A percentile compares a stretch with the other conserved stretches of the same genome.
These are phyloP conservation scores for Ustilago cynodontis DNA, from an alignment of 1,284 basidiomycete species.

Conservation along the genomic window DNA sequence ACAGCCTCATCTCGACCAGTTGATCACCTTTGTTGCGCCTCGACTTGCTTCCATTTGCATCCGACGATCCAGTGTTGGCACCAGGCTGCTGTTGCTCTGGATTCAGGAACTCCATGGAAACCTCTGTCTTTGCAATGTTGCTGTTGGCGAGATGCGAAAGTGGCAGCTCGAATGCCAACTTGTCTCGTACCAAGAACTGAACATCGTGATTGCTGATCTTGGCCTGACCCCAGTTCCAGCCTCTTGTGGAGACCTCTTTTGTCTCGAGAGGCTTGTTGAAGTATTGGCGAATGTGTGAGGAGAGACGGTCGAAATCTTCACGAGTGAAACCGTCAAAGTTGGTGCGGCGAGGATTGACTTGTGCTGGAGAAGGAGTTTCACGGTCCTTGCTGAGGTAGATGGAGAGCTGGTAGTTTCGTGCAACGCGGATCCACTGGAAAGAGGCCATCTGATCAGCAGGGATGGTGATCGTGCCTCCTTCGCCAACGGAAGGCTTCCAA, in stretches of 20 bases:
- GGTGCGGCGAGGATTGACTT: constrained; percentile 73
- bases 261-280: constrained; percentile 87
- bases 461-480: constrained; percentile 61
- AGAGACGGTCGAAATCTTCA: constrained; percentile 75
- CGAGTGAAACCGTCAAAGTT: constrained; percentile 94
- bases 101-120: constrained; percentile 91
- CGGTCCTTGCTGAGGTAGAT: constrained; percentile 82
- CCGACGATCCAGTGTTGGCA: constrained; percentile 66
- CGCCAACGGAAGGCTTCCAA: constrained; percentile 60
- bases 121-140: constrained; percentile 97
- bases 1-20: constrained; percentile 95
- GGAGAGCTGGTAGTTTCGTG: constrained; percentile 89
- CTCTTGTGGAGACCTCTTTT: constrained; percentile 88
- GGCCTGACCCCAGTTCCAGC: constrained; percentile 96
- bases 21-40: constrained; percentile 73
- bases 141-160: constrained; percentile 91
- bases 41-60: constrained; percentile 45
- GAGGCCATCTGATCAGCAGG: constrained; percentile 60
- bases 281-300: constrained; percentile 73
- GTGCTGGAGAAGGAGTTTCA: constrained; percentile 49
- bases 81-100: constrained; percentile 69
- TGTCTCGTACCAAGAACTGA: constrained; percentile 91
- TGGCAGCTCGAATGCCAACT: constrained; percentile 91
- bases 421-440: constrained; percentile 74
- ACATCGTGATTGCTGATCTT: constrained; percentile 78